Percentiles rank a stretch among this genome's conserved stretches.
These are phyloP conservation scores for Brassica napus DNA, from an alignment of 345 rosid genomes.

Conservation along the genomic window DNA sequence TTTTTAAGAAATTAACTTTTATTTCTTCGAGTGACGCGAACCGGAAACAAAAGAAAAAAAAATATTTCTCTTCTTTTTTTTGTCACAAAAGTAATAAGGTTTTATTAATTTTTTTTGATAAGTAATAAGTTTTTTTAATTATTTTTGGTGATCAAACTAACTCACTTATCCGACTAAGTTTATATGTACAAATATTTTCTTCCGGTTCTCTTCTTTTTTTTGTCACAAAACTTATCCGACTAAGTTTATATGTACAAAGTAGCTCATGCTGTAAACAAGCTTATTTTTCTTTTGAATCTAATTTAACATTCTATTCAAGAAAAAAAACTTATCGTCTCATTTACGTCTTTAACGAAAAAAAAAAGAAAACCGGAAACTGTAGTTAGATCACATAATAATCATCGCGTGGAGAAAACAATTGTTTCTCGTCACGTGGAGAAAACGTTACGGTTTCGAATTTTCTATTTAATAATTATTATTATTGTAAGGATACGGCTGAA, in stretches of 20 bases:
- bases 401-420: constrained; percentile 14
- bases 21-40: not conserved
- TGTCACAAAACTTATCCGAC: too few species aligned
- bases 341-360: not conserved
- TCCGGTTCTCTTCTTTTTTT: too few species aligned
- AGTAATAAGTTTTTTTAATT: not conserved
- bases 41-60: not conserved
- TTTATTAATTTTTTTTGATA: too few species aligned
- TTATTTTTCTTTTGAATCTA: too few species aligned
- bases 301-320: too few species aligned
- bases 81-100: not conserved
- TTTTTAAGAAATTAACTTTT: not conserved
- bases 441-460: not conserved
- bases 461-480: not conserved
- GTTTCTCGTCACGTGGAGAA: constrained; percentile 16
- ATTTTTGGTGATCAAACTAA: not conserved
- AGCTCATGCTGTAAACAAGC: too few species aligned
- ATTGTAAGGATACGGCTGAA: not conserved
- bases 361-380: not conserved
- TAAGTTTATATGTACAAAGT: too few species aligned
- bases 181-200: not conserved
- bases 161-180: not conserved
- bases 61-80: not conserved
- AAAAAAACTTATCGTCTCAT: too few species aligned
- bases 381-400: constrained; percentile 18